Evolutionary conservation across 2,329 filamentous ascomycete species (phyloP), one percentile per base, ranked within the genome.

Genomic region (Pseudogymnoascus sp.): DNA sequence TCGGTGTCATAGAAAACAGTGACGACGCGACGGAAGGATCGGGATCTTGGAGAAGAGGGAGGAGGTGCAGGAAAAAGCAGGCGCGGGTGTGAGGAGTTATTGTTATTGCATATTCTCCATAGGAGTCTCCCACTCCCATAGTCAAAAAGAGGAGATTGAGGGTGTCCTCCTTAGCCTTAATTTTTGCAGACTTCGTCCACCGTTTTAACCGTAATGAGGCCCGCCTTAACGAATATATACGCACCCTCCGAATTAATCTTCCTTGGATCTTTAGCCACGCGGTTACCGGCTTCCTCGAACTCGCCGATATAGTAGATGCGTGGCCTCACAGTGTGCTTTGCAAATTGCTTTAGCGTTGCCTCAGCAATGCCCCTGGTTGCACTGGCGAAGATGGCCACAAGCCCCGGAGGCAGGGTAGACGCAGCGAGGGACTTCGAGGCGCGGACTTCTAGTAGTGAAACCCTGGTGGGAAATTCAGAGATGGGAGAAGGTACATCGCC

Each of bases 141-240:
- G 77, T 80, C 36, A 83, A 73, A 71, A 83, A 83, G 0, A 85
- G 72, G 1, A 83, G 69, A 68, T 86, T 83, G 62, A 86, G 76
- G n/a, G 76, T 74, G 26, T 73, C 72, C 67, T 85, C 82, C 63
- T 78, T 79, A 14, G 69, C 67, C 64, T 73, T 75, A 62, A 87
- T 82, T 74, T 1, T 72, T 69, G 68, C 80, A 83, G 1, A 78
- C 74, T 5, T 75, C 71, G 65, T 83, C 80, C 3, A 82, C 79
- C 14, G 73, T 76, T 3, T 69, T 69, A 6, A 83, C 68, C 12
- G 81, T 69, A 47, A 75, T 76, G 5, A 79, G 69, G 63, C 82
- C 80, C 5, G 71, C 71, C 29, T 74, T 66, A 16, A 80, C 70
- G 68, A 81, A 82, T 6, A 65, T 71, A 64, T 75, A 79, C 7